Evolutionary conservation across 176 grass and related monocot species (phyloP).

Genomic region (Rhipidocladum racemiflorum): DNA sequence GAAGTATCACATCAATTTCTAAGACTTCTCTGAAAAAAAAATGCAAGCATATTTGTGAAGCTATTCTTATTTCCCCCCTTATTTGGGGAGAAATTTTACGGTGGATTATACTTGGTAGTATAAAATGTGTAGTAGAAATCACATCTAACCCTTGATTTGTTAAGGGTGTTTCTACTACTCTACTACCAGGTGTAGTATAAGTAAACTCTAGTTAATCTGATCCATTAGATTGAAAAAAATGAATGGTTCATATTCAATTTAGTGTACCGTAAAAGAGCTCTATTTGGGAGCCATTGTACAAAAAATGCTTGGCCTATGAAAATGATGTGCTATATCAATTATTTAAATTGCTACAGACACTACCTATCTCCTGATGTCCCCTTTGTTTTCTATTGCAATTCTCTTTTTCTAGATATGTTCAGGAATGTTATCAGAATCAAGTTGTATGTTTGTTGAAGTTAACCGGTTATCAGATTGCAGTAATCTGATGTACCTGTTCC

Average conservation of each 20-base stretch:
- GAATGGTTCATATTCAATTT: no score
- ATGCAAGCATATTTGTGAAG: background rate
- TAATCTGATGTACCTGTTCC: background rate
- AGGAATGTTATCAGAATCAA: slow-evolving; percentile 8
- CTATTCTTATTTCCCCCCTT: background rate
- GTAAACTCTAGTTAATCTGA: no score
- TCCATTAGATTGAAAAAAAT: no score
- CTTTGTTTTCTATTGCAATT: background rate
- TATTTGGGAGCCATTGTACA: background rate
- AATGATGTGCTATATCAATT: background rate
- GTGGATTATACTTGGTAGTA: no score
- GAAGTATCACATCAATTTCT: background rate
- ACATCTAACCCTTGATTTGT: no score
- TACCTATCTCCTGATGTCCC: background rate
- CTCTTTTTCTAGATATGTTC: background rate
- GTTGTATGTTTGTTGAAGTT: background rate
- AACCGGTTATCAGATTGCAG: background rate
- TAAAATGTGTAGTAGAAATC: no score
- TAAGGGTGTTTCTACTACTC: no score
- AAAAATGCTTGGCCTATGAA: background rate
- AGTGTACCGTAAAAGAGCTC: no score
- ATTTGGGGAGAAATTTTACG: no score
- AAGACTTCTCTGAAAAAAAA: background rate
- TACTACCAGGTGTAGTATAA: no score
- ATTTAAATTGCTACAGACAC: background rate